Conservation (phyloP, 2,329 filamentous ascomycete genomes). For the Ciborinia camelliae region DNA sequence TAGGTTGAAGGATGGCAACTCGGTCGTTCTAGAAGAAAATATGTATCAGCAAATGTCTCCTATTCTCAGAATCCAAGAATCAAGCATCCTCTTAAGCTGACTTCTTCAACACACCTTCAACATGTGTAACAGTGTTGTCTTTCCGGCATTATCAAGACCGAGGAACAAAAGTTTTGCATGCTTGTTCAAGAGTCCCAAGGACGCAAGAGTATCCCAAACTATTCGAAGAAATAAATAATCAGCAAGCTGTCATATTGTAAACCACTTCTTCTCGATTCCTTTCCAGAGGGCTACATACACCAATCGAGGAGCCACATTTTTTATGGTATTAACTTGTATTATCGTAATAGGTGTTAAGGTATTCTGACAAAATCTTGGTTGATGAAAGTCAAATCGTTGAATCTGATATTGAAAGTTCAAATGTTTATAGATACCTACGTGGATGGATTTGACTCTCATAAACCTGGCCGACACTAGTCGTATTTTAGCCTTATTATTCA, state of each 20-base stretch:
- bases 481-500: background rate
- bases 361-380: constrained; percentile 14
- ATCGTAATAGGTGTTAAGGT: constrained; percentile 2
- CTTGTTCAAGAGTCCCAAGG: constrained; percentile 87
- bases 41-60: constrained; percentile 25
- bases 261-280: constrained; percentile 11
- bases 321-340: constrained; percentile 10
- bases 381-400: constrained; percentile 12
- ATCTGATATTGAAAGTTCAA: constrained; percentile 18
- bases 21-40: constrained; percentile 68
- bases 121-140: constrained; percentile 93
- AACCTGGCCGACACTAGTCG: constrained; percentile 20
- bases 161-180: constrained; percentile 93
- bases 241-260: constrained; percentile 29
- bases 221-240: constrained; percentile 34
- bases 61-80: background rate
- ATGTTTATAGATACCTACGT: constrained; percentile 21
- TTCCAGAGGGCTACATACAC: constrained; percentile 60
- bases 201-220: constrained; percentile 90
- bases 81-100: background rate
- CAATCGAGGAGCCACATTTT: constrained; percentile 92
- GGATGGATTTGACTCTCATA: constrained; percentile 19
- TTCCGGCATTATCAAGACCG: constrained; percentile 90
- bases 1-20: constrained; percentile 85
- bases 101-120: constrained; percentile 66